These are phyloP conservation scores for Eremothecium cymbalariae DNA, from an alignment of 1,139 yeast species.

Conservation along the genomic window DNA sequence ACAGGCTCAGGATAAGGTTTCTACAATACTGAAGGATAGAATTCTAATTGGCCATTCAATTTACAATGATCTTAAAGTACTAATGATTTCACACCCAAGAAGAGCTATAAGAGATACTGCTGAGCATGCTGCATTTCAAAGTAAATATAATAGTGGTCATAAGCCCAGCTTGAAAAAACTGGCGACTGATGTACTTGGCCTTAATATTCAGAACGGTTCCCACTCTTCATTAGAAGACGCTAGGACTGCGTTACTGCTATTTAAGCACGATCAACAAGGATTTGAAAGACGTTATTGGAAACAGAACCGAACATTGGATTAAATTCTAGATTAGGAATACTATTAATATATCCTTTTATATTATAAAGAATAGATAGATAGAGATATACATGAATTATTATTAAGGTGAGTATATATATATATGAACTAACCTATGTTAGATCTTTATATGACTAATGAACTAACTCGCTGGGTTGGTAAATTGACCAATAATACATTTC, in stretches of 20 bases:
- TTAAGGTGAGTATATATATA: too few relatives aligned
- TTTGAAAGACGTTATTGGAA: slow-evolving; percentile 40
- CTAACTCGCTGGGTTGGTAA: too few relatives aligned
- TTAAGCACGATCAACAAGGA: slow-evolving; percentile 50
- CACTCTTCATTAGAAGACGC: slow-evolving; percentile 94
- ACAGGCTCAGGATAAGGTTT: slow-evolving; percentile 54
- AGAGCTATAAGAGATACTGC: slow-evolving; percentile 68
- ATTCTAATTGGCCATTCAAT: slow-evolving; percentile 82
- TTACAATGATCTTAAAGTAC: slow-evolving; percentile 63
- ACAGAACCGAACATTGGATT: not conserved
- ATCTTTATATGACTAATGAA: too few relatives aligned
- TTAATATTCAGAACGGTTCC: slow-evolving; percentile 62
- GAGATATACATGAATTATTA: not conserved
- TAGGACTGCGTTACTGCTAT: slow-evolving; percentile 73
- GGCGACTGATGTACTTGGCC: slow-evolving; percentile 46
- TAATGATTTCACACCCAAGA: slow-evolving; percentile 62
- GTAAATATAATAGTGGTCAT: slow-evolving; percentile 48
- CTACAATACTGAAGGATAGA: slow-evolving; percentile 41
- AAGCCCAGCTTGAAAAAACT: slow-evolving; percentile 68
- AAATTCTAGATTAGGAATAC: too few relatives aligned
- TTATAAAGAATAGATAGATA: not conserved
- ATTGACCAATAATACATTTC: too few relatives aligned
- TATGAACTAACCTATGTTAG: too few relatives aligned
- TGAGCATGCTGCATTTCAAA: slow-evolving; percentile 48
- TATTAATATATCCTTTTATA: not conserved